Evolutionary conservation across 1,284 basidiomycete species (phyloP).

Genomic region (Leccinum solheimii): DNA sequence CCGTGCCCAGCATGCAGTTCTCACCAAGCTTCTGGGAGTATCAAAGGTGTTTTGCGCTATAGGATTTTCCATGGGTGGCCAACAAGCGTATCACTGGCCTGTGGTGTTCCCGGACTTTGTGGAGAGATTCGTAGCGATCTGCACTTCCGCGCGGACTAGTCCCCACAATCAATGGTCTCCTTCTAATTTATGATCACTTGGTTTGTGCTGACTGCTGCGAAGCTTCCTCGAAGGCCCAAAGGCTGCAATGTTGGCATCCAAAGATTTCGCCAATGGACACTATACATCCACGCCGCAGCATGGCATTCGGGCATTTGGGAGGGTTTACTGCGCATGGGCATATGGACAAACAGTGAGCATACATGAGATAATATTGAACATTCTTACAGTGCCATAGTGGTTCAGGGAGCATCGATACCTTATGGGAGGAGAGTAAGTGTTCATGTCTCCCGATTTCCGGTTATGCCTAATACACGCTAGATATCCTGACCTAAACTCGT

Average conservation of each 20-base stretch:
- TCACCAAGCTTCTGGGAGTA: conserved; percentile 50
- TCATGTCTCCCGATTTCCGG: neutral
- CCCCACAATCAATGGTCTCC: conserved; percentile 40
- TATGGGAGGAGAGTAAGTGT: conserved; percentile 33
- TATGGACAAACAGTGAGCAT: conserved; percentile 39
- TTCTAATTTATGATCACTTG: neutral
- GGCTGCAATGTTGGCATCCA: conserved; percentile 37
- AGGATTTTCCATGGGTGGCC: conserved; percentile 65
- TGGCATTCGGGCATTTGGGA: conserved; percentile 38
- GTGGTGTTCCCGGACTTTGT: conserved; percentile 39
- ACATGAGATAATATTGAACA: neutral
- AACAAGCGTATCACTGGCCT: conserved; percentile 44
- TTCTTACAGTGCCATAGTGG: conserved; percentile 32
- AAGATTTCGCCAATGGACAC: conserved; percentile 39
- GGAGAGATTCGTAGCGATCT: conserved; percentile 39
- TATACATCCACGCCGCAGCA: conserved; percentile 35
- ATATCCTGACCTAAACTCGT: conserved; percentile 35
- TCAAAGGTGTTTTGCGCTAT: conserved; percentile 51
- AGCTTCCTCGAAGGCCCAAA: conserved; percentile 44
- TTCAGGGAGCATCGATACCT: conserved; percentile 37
- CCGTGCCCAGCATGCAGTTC: conserved; percentile 55
- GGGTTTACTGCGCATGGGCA: conserved; percentile 41
- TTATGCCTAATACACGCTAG: conserved; percentile 14
- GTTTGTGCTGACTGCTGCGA: conserved; percentile 3
- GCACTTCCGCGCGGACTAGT: conserved; percentile 40